Conservation (phyloP, 768 basidiomycete species). For the Paxillus ammoniavirescens region DNA sequence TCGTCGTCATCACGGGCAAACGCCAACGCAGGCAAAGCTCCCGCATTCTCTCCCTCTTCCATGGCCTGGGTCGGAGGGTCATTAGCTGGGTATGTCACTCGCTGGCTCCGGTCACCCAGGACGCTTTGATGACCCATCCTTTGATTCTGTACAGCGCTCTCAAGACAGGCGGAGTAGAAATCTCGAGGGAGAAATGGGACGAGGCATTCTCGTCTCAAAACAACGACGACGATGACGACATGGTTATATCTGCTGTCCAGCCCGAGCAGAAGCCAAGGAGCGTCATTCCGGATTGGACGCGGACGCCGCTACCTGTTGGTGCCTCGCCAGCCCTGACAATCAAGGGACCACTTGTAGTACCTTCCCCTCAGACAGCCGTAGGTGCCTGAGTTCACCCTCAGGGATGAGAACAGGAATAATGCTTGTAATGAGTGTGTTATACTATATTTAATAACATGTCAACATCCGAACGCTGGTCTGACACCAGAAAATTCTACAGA, state of each 20-base stretch:
- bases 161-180: constrained; percentile 83
- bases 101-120: neutral
- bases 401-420: neutral
- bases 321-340: constrained; percentile 53
- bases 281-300: constrained; percentile 83
- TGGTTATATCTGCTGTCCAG: constrained; percentile 10
- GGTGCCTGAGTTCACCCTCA: constrained; percentile 29
- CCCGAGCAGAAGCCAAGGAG: constrained; percentile 34
- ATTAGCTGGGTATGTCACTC: constrained; percentile 74
- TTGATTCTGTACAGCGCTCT: constrained; percentile 52
- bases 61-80: constrained; percentile 94
- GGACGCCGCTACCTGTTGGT: constrained; percentile 56
- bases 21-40: constrained; percentile 77
- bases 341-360: constrained; percentile 2
- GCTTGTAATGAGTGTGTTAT: constrained; percentile 3
- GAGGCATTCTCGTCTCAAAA: constrained; percentile 49
- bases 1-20: constrained; percentile 49
- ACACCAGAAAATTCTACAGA: constrained; percentile 6
- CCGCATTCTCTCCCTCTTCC: constrained; percentile 78
- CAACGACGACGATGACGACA: constrained; percentile 39
- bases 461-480: constrained; percentile 8
- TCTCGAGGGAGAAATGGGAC: constrained; percentile 85
- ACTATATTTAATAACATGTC: constrained; percentile 5
- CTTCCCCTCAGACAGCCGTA: constrained; percentile 28
- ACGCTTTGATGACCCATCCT: neutral